Percentiles rank a stretch among this genome's conserved stretches.
Evolutionary conservation across 495 filamentous ascomycete species (phyloP).

Genomic region (Talaromyces wortmannii): DNA sequence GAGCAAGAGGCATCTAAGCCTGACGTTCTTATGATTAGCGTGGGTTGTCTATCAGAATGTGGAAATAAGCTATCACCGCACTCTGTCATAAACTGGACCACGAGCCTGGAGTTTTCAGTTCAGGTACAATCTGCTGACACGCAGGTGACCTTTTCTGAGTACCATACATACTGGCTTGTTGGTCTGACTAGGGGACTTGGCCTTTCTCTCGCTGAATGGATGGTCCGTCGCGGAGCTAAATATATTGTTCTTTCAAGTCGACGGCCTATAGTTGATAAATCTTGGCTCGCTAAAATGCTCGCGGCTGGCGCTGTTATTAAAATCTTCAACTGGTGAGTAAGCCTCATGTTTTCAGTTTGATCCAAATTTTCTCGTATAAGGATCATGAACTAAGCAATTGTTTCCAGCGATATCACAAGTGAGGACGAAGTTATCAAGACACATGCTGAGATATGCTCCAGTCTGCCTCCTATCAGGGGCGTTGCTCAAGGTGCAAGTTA

Average conservation of each 20-base stretch:
- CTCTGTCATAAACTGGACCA: constrained; percentile 13
- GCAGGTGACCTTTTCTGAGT: constrained; percentile 7
- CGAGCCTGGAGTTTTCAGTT: not conserved
- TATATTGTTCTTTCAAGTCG: constrained; percentile 51
- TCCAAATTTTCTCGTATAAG: constrained; percentile 6
- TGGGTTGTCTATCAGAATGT: not conserved
- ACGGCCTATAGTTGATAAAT: constrained; percentile 37
- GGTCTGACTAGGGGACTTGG: constrained; percentile 54
- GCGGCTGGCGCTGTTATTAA: constrained; percentile 10
- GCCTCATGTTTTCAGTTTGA: not conserved
- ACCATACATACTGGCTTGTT: constrained; percentile 50
- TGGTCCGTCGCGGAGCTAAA: constrained; percentile 45
- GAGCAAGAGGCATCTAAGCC: not conserved
- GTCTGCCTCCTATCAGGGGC: constrained; percentile 11
- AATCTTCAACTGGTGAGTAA: constrained; percentile 9
- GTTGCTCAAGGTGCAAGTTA: constrained; percentile 24
- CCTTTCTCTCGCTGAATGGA: constrained; percentile 50
- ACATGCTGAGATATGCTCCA: constrained; percentile 4
- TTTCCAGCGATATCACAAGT: constrained; percentile 1
- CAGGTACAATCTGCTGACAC: constrained; percentile 7
- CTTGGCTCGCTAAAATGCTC: constrained; percentile 36
- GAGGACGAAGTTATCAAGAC: constrained; percentile 9
- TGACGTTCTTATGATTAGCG: not conserved
- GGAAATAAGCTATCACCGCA: not conserved
- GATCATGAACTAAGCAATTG: not conserved